phyloP scores from a whole-genome alignment of 2,329 filamentous ascomycete genomes.

The Hymenoscyphus albidus region DNA sequence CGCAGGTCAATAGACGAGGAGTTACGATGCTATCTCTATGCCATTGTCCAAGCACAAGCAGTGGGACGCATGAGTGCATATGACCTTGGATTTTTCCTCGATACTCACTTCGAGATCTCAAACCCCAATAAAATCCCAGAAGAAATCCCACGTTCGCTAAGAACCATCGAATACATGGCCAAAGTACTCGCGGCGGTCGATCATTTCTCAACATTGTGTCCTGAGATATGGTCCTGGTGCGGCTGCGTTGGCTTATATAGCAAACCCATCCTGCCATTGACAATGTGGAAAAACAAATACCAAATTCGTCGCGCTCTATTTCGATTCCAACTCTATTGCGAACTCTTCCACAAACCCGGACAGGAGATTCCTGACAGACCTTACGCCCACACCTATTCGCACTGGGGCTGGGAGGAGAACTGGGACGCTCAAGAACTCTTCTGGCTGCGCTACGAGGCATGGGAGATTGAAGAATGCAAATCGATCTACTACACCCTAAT shows the following conservation, averaged over 20 bases:
- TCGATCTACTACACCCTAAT: slow-evolving; percentile 15
- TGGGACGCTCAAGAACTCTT: slow-evolving; percentile 12
- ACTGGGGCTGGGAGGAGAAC: slow-evolving; percentile 9
- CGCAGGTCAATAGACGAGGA: slow-evolving; percentile 5
- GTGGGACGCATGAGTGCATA: neutral
- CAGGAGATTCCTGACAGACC: neutral
- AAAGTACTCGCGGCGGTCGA: slow-evolving; percentile 1
- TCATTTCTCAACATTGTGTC: neutral
- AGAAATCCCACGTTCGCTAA: neutral
- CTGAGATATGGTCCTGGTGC: slow-evolving; percentile 1
- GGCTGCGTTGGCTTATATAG: neutral
- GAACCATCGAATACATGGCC: neutral
- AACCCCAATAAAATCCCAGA: neutral
- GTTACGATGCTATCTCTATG: slow-evolving; percentile 5
- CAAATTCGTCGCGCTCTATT: slow-evolving; percentile 16
- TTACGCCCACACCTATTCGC: neutral
- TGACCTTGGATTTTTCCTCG: neutral
- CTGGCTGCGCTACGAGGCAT: slow-evolving; percentile 14
- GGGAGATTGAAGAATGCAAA: slow-evolving; percentile 16
- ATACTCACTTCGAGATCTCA: neutral
- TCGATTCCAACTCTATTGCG: slow-evolving; percentile 13
- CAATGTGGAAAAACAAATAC: slow-evolving; percentile 13
- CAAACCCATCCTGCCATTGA: slow-evolving; percentile 3
- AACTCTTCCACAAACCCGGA: slow-evolving; percentile 15
- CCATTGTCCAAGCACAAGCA: neutral